Base-by-base conservation (phyloP, 169 alveolate species). In the Plasmodium cynomolgi region DNA sequence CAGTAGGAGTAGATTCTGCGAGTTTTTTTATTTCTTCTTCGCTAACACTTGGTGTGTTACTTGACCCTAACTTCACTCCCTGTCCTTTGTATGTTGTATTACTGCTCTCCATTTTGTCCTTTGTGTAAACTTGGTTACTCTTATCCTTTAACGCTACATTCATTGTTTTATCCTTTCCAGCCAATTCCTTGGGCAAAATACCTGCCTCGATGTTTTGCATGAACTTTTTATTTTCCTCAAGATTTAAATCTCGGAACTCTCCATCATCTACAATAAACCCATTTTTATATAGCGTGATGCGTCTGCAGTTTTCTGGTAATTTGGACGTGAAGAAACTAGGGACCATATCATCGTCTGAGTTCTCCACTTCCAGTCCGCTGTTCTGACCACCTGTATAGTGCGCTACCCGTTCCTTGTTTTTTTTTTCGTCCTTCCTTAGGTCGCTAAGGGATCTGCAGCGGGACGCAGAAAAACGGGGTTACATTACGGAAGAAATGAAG, bases 201-300 rank as follows among this genome's bases (percentile, higher is more conserved):
- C 99, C 99, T 81, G 97, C 96, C 83, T 97, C 98, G 7, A 98
- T 96, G 92, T 98, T 98, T n/a, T 96, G 93, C 96, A 98, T 96
- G 84, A 98, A 98, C 80, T 95, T 83, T 56, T 97, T 96, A 92
- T 98, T 98, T 85, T 98, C 98, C 15, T 98, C 98, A 3, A 94
- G 56, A 20, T 96, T 90, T 58, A 97, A 97, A 44, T 98, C 98
- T 83, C 99, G 95, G 92, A 98, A 98, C 39, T 97, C 98, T 9
- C 99, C 99, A 72, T 97, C 98, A 94, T 98, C 99, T 26, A 98
- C 97, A 15, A 95, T 95, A 93, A 98, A 98, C 2, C 99, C 99
- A 81, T 98, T 98, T 91, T 96, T 83, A 85, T 97, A 98, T 83
- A 98, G 84, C 20, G 90, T 88, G n/a, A 88, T 88, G 23, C 47